Conservation (phyloP, 441 rosid genomes). For the Manihot esculenta region DNA sequence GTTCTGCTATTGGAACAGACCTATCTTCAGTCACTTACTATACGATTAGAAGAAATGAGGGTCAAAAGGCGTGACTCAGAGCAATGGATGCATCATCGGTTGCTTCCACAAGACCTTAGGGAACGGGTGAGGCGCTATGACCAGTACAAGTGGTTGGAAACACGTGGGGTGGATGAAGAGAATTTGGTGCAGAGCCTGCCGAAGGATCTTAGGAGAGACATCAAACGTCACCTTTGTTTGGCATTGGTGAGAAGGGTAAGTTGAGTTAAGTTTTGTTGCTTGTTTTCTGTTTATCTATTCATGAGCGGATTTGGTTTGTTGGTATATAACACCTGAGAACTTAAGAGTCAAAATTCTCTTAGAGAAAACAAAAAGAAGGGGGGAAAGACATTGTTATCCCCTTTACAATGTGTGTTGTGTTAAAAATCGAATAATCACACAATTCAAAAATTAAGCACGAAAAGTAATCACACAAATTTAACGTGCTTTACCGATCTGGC, state of each 20-base stretch:
- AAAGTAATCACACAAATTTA: too few relatives aligned
- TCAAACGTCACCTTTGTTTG: conserved; percentile 90
- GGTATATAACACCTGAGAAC: not conserved
- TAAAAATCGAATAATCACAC: too few relatives aligned
- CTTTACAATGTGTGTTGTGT: too few relatives aligned
- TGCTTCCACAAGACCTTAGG: conserved; percentile 86
- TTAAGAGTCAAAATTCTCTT: not conserved
- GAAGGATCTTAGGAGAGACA: conserved; percentile 94
- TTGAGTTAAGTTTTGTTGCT: conserved; percentile 10
- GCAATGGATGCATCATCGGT: conserved; percentile 98
- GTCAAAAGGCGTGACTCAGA: conserved; percentile 98
- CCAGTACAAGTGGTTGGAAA: conserved; percentile 97
- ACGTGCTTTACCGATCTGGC: too few relatives aligned
- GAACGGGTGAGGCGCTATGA: conserved; percentile 93
- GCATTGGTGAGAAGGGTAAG: conserved; percentile 93
- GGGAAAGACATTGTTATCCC: not conserved
- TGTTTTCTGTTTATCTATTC: not conserved
- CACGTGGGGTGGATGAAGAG: conserved; percentile 97
- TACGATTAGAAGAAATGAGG: conserved; percentile 97
- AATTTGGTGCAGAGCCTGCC: conserved; percentile 80
- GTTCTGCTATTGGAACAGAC: conserved; percentile 57
- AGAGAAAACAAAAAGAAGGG: not conserved
- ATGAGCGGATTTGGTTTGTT: not conserved
- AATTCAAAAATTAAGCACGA: too few relatives aligned
- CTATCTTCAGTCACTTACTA: conserved; percentile 93